phyloP scores from a whole-genome alignment of 108 stramenopile genomes.

The Discostella stelligeroides region DNA sequence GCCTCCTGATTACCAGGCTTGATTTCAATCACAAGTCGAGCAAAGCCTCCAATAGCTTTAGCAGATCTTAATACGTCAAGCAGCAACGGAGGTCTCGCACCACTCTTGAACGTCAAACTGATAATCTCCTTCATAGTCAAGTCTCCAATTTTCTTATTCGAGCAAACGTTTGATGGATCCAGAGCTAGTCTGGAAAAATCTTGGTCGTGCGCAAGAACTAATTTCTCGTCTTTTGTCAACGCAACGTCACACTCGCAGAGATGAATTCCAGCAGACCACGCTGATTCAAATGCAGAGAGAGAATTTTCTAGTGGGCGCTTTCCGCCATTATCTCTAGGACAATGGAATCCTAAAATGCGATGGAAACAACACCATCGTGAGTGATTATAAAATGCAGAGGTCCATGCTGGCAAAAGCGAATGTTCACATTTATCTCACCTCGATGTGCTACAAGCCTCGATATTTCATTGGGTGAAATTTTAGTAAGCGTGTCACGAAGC shows the following conservation, averaged over 20 bases:
- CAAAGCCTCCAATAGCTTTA: slow-evolving; percentile 58
- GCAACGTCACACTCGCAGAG: slow-evolving; percentile 83
- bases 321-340: slow-evolving; percentile 56
- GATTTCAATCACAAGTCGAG: slow-evolving; percentile 72
- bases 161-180: slow-evolving; percentile 43
- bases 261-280: slow-evolving; percentile 74
- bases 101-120: slow-evolving; percentile 64
- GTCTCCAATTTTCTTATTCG: slow-evolving; percentile 58
- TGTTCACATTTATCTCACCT: slow-evolving; percentile 29
- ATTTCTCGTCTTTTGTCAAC: slow-evolving; percentile 78
- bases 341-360: slow-evolving; percentile 54
- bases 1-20: slow-evolving; percentile 78
- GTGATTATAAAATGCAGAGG: not conserved
- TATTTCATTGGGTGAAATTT: slow-evolving; percentile 23
- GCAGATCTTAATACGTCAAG: slow-evolving; percentile 73
- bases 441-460: slow-evolving; percentile 70
- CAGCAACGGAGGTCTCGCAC: slow-evolving; percentile 71
- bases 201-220: slow-evolving; percentile 74
- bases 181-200: slow-evolving; percentile 70
- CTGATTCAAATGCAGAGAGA: slow-evolving; percentile 68
- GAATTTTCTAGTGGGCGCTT: slow-evolving; percentile 77
- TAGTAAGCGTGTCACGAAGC: slow-evolving; percentile 40
- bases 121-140: slow-evolving; percentile 77
- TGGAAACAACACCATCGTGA: not conserved
- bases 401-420: not conserved